Evolutionary conservation across 495 filamentous ascomycete species (phyloP), one percentile per base, ranked within the genome.

Genomic region (Neurospora sp.): DNA sequence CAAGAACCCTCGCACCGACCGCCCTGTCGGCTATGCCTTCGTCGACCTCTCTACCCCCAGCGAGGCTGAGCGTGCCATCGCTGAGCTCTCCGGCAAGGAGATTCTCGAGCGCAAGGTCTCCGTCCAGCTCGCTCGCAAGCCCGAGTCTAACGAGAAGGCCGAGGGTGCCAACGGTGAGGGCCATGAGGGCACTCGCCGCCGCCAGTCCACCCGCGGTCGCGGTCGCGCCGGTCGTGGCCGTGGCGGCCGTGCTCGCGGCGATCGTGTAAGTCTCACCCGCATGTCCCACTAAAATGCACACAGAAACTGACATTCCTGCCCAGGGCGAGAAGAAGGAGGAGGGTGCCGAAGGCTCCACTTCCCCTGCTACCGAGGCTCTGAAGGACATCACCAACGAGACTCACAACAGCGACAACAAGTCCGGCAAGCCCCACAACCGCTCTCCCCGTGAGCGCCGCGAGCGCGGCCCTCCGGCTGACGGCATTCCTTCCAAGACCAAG

Each of bases 401-500:
- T 27, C 69, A 78, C 40, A 84, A 83, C 80, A 84, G 84, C 78
- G 82, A 85, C 73, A 82, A 79, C 76, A 88, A 85, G 82, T 78
- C 77, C 70, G 82, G 82, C 80, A 87, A 87, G 83, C 77, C 77
- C 69, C 78, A 81, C 75, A 77, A 77, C 72, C 85, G 84, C 74
- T 79, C 79, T 72, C 77, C 82, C 70, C 86, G 88, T 76, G 87
- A 90, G 84, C 89, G 89, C 79, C 90, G 89, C 76, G 87, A 97
- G 87, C 94, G 96, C 80, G 96, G 96, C 59, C 96, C 96, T 69
- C 96, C 96, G 35, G 96, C 97, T 82, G 96, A 99, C 83, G 96
- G 96, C 74, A 94, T 99, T 78, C 93, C 96, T 14, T 97, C 94
- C 83, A 97, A 97, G 90, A 99, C 91, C 85, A 99, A 99, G 91